Evolutionary conservation across 345 rosid species (phyloP), one percentile per base, ranked within the genome.

Genomic region (Viola odorata): DNA sequence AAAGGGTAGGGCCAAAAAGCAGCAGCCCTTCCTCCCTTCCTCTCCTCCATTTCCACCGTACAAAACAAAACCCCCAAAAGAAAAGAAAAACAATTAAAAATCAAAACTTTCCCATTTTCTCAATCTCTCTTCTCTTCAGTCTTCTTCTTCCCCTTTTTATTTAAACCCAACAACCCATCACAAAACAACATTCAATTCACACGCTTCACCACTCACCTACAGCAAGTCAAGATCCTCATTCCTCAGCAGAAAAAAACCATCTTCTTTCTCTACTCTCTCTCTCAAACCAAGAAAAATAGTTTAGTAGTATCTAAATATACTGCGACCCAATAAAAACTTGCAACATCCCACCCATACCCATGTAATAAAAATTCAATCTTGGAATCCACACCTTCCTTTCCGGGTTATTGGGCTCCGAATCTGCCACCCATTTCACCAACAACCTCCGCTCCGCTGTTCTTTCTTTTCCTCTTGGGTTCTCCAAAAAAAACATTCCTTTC

Each of bases 391-490:
- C 38, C 60, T 53, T 59, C 57, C 73, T 75, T 79, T 75, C 69
- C 76, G 74, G 81, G 78, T 75, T 77, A 73, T 77, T 73, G 87
- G 87, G 82, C 64, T 82, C 62, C 61, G 85, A 76, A 80, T 80
- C 85, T 80, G 85, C 77, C 78, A 63, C 88, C 88, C 82, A 72
- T 57, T 81, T 72, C 71, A 53, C 82, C 84, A 72, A 63, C 85
- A 84, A 59, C 53, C 32, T 23, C 32, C 32, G 1, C 32, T 23
- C 32, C 32, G 1, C 32, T 23, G 32, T 23, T 23, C 32, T 23
- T 23, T 50, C 12, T 42, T 61, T 53, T 59, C 60, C 62, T 52
- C 74, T 69, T 51, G 47, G 55, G 63, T 67, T 75, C 67, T 37
- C 17, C 68, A n/a, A 37, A 23, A 23, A 23, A 23, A 37, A 32